A percentile compares a stretch with the other conserved stretches of the same genome.
Evolutionary conservation across 2,329 filamentous ascomycete species (phyloP).

Genomic region (Ophiocordyceps camponoti-rufipedis): DNA sequence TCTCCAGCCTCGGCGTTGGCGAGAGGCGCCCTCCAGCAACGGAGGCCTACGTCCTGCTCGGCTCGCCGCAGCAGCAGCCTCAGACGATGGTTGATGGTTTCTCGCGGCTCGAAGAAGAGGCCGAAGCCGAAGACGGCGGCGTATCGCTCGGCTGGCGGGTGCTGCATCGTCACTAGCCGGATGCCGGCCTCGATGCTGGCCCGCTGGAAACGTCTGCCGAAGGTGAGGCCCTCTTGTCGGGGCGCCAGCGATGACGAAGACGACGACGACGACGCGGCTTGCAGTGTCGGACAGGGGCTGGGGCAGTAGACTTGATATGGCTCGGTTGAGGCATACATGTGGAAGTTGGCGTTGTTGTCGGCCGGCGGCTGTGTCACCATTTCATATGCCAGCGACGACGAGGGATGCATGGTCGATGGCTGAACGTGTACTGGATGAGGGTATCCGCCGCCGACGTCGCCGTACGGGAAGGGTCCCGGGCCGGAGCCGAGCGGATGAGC

Average conservation of each 20-base stretch:
- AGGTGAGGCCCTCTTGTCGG: conserved; percentile 35
- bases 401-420: not conserved
- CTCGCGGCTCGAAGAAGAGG: conserved; percentile 37
- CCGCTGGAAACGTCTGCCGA: conserved; percentile 54
- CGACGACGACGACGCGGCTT: too few species aligned
- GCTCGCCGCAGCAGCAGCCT: conserved; percentile 13
- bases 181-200: conserved; percentile 44
- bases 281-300: conserved; percentile 19
- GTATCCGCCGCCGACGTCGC: not conserved
- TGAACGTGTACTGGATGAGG: not conserved
- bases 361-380: conserved; percentile 30
- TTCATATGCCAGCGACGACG: conserved; percentile 18
- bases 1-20: conserved; percentile 12
- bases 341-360: conserved; percentile 38
- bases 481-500: not conserved
- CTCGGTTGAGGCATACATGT: conserved; percentile 14
- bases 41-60: conserved; percentile 14
- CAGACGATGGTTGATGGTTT: conserved; percentile 26
- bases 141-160: conserved; percentile 28
- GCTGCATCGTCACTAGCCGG: conserved; percentile 30
- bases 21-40: conserved; percentile 33
- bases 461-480: not conserved
- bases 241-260: too few species aligned
- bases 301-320: conserved; percentile 24
- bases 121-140: conserved; percentile 51